Base-by-base conservation (phyloP, 108 stramenopile species). In the Fistulifera solaris region DNA sequence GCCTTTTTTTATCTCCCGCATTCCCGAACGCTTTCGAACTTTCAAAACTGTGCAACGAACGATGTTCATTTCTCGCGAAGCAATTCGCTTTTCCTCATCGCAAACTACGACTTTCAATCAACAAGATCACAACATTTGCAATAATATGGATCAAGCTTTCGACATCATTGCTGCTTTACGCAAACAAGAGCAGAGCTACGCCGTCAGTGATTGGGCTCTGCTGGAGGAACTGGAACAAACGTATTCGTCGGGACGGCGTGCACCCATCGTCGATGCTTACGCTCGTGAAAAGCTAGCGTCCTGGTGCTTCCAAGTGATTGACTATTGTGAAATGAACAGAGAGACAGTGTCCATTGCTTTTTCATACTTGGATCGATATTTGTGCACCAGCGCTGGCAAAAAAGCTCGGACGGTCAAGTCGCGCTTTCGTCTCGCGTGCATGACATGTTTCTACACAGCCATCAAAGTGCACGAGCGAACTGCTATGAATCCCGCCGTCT, bases 381-480 rank as follows among this genome's bases (percentile, higher is more conserved):
- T 75, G 16, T 24, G 58, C 13, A 63, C 56, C 18, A 21, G 51
- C 38, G 40, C 59, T 40, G 63, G 56, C 0, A 40, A 53, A 28
- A 14, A 39, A 11, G 59, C 69, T 27, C 48, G 68, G 10, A 10
- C 38, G 8, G 68, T 78, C 52, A 62, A 66, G 27, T 48, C 61
- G 23, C 26, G 45, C 27, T 88, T 73, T 58, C 87, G 84, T 52
- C 66, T 88, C n/a, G 87, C 78, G n/a, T 71, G 75, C 40, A 68
- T 89, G 50, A 65, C 81, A 18, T 28, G 61, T 7, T 63, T 83
- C 22, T 89, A 78, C 77, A 73, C 74, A 8, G 78, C 87, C 25
- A 72, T 84, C 44, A 89, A 89, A 56, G 70, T 84, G 13, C 49
- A 76, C 57, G 80, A 80, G 41, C 52, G 61, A 14, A 24, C 70